These are phyloP conservation scores for Suillus paluster DNA, from an alignment of 768 basidiomycete species.

Conservation along the genomic window DNA sequence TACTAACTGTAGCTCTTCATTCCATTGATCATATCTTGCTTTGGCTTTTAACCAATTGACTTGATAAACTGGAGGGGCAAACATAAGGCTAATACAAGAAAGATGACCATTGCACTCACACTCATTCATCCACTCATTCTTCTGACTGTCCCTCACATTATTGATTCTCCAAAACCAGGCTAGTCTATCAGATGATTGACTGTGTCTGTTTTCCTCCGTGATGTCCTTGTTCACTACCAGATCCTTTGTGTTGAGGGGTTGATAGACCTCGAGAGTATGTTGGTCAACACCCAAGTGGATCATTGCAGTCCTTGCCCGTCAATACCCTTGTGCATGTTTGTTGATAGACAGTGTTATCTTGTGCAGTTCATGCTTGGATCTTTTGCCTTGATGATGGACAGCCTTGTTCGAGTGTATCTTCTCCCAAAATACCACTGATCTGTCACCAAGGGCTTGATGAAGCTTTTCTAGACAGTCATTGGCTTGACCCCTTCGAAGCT, in stretches of 20 bases:
- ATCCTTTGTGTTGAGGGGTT: neutral
- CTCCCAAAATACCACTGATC: conserved; percentile 9
- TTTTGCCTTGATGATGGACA: neutral
- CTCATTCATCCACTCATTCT: conserved; percentile 1
- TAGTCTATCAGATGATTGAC: conserved; percentile 2
- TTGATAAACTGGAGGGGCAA: conserved; percentile 7
- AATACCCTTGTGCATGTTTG: conserved; percentile 3
- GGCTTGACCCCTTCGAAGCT: conserved; percentile 3
- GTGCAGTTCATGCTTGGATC: conserved; percentile 5
- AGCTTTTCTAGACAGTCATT: conserved; percentile 5
- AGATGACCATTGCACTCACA: too few species aligned
- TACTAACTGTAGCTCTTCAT: conserved; percentile 19
- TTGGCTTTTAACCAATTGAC: conserved; percentile 15
- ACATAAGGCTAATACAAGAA: too few species aligned
- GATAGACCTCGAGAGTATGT: neutral
- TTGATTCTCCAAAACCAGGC: conserved; percentile 9
- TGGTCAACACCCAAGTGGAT: neutral
- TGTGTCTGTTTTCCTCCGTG: conserved; percentile 8
- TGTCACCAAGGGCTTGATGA: too few species aligned
- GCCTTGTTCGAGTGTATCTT: neutral
- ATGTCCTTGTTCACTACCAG: conserved; percentile 7
- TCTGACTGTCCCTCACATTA: neutral
- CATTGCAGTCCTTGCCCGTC: neutral
- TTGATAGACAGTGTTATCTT: conserved; percentile 3
- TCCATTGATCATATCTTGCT: conserved; percentile 21